phyloP scores from a whole-genome alignment of 2,329 filamentous ascomycete genomes.

The Diaporthe helianthi region DNA sequence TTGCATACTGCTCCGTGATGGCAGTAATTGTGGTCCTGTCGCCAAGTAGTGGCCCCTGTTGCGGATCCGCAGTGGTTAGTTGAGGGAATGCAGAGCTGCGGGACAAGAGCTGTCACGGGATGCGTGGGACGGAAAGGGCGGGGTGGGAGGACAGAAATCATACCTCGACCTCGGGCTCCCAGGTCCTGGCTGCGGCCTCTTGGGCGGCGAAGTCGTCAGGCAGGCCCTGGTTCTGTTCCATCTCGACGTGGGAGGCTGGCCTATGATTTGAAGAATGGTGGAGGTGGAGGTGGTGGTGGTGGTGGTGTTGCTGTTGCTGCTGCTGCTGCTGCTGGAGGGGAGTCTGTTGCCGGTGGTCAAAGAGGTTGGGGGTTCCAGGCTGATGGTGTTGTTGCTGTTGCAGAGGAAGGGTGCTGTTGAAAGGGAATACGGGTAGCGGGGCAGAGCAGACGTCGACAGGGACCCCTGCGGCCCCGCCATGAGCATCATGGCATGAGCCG shows the following conservation, averaged over 20 bases:
- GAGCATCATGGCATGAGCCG: constrained; percentile 15
- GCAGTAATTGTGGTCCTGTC: constrained; percentile 76
- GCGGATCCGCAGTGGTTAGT: constrained; percentile 31
- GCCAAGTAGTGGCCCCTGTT: constrained; percentile 82
- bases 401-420: constrained; percentile 29
- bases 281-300: too few species aligned
- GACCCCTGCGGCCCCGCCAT: constrained; percentile 29
- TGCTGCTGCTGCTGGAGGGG: constrained; percentile 20
- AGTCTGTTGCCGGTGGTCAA: constrained; percentile 37
- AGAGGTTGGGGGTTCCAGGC: constrained; percentile 24
- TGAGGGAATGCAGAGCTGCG: constrained; percentile 38
- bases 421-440: constrained; percentile 29
- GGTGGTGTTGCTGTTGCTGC: constrained; percentile 5
- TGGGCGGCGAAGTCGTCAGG: constrained; percentile 61
- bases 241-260: constrained; percentile 42
- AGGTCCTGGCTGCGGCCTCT: constrained; percentile 66
- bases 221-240: constrained; percentile 44
- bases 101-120: constrained; percentile 2
- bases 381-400: constrained; percentile 31
- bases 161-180: constrained; percentile 64
- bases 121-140: background rate
- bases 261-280: background rate
- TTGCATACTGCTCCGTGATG: constrained; percentile 86
- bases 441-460: constrained; percentile 20
- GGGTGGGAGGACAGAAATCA: background rate